Base-by-base conservation (phyloP, 2,329 filamentous ascomycete species). In the Aspergillus sp. region DNA sequence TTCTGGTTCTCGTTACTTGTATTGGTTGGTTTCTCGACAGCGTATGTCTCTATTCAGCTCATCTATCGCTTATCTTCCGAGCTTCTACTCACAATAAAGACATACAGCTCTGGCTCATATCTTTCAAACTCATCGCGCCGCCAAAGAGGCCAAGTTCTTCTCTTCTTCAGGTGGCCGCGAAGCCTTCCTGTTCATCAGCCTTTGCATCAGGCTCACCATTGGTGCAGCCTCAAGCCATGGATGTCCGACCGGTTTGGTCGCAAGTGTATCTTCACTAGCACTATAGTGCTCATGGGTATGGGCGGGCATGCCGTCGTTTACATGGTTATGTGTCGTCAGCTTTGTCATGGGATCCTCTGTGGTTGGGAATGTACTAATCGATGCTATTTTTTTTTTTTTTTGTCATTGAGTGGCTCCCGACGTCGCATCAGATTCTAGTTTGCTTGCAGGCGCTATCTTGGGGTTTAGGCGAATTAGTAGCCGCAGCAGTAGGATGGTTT, bases 251-350 rank as follows among this genome's bases (percentile, higher is more conserved):
- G 38, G 13, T 41, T 58, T 5, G 54, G 56, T 23, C 49, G 56
- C 1, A 54, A 54, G 35, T 51, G 49, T 50, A 53, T 56, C 19
- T 58, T 58, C 42, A 57, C 50, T 2, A 53, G 51, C 30, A 57
- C 54, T 0, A n/a, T 58, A 1, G 45, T 58, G 5, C 23, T 58
- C 2, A 54, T 56, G 49, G 49, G 53, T 1, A 53, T 53, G 49
- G 53, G 50, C 9, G 2, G 56, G 55, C 3, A 55, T 56, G 53
- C 53, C 55, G 12, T 49, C 52, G 1, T 57, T 57, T 37, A 55
- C 48, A 3, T 50, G 52, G 70, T 64, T 58, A 6, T 57, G 47
- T 30, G 53, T 58, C 1, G 50, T 57, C 3, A 49, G 56, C 25
- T 53, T 45, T 30, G 50, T 58, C 10, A 48, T 58, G 2, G 56